phyloP scores from a whole-genome alignment of 2,329 filamentous ascomycete genomes.

The Fusarium sp. region DNA sequence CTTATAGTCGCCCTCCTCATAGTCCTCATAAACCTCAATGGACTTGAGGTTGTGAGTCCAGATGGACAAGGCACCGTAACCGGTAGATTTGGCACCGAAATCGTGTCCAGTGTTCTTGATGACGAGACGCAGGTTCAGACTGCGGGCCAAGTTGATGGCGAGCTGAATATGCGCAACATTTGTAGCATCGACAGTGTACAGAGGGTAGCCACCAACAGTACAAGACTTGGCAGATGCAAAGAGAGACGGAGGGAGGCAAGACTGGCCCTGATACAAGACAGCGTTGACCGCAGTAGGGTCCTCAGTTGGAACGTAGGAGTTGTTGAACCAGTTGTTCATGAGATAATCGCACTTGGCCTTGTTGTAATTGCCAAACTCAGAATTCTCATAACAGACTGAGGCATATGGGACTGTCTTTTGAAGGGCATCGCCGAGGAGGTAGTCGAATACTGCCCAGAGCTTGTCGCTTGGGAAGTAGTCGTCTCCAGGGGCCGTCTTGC shows the following conservation, averaged over 20 bases:
- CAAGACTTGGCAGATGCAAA: conserved; percentile 46
- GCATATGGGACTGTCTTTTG: conserved; percentile 50
- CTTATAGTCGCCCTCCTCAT: conserved; percentile 55
- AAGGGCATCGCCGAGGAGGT: conserved; percentile 48
- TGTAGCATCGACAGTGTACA: conserved; percentile 56
- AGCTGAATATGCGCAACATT: conserved; percentile 59
- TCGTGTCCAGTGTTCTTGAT: conserved; percentile 65
- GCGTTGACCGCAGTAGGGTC: conserved; percentile 57
- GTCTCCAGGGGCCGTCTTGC: conserved; percentile 49
- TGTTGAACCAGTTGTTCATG: conserved; percentile 33
- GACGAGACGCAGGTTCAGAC: conserved; percentile 60
- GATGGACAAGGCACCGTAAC: conserved; percentile 55
- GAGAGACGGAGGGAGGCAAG: conserved; percentile 50
- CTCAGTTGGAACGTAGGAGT: conserved; percentile 36
- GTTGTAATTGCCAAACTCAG: conserved; percentile 16
- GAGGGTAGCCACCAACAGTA: conserved; percentile 56
- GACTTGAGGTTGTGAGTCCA: conserved; percentile 57
- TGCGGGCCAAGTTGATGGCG: conserved; percentile 59
- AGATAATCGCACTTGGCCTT: conserved; percentile 21
- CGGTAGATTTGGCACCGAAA: conserved; percentile 68
- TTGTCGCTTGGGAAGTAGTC: conserved; percentile 41
- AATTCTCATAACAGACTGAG: conserved; percentile 47
- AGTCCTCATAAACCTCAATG: conserved; percentile 56
- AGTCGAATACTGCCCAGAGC: conserved; percentile 50
- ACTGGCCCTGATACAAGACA: conserved; percentile 53